phyloP scores from a whole-genome alignment of 805 yeast species.

The Schizosaccharomyces japonicus region DNA sequence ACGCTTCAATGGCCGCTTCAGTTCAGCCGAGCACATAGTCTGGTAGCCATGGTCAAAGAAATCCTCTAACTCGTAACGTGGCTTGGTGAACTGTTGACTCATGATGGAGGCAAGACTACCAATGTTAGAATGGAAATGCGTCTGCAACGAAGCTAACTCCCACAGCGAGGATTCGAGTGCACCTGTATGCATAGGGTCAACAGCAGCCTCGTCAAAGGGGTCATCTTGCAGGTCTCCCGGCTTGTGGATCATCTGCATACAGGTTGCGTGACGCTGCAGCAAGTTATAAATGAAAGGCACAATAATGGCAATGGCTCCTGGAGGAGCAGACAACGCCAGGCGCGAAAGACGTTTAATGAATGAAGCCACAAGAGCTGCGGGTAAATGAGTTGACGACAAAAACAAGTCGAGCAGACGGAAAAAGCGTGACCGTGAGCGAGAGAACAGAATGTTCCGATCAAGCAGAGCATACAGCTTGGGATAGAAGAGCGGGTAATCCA shows the following conservation, averaged over 20 bases:
- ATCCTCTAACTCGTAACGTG: slow-evolving; percentile 73
- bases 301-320: slow-evolving; percentile 66
- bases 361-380: slow-evolving; percentile 64
- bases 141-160: slow-evolving; percentile 62
- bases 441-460: slow-evolving; percentile 50
- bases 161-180: slow-evolving; percentile 75
- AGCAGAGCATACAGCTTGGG: slow-evolving; percentile 57
- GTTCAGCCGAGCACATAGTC: slow-evolving; percentile 15
- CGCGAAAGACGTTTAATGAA: slow-evolving; percentile 67
- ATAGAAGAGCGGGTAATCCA: slow-evolving; percentile 83
- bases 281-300: slow-evolving; percentile 83
- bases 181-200: slow-evolving; percentile 52
- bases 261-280: slow-evolving; percentile 74
- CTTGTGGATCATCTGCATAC: slow-evolving; percentile 67
- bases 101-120: slow-evolving; percentile 76
- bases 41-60: slow-evolving; percentile 77
- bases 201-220: slow-evolving; percentile 39
- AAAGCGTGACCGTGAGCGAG: slow-evolving; percentile 64
- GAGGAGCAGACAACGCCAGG: slow-evolving; percentile 52
- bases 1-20: background rate
- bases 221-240: slow-evolving; percentile 24
- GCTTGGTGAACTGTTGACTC: slow-evolving; percentile 72
- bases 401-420: slow-evolving; percentile 70
- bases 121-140: slow-evolving; percentile 86
- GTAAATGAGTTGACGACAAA: slow-evolving; percentile 64